These are phyloP conservation scores for Exophiala xenobiotica DNA, from an alignment of 2,329 filamentous ascomycete genomes.

Conservation along the genomic window DNA sequence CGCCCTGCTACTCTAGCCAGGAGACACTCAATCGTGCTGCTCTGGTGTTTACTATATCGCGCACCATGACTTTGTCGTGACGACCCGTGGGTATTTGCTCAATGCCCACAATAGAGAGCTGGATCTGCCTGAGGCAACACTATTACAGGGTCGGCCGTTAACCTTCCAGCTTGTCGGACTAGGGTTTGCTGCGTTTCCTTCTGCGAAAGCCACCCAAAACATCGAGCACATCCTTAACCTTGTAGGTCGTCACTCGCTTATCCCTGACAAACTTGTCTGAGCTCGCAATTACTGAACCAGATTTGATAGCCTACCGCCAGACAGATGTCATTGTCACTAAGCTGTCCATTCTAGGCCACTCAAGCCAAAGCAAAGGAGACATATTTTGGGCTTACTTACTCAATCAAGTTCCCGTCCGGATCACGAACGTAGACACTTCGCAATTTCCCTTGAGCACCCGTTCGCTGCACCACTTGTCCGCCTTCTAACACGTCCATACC, in stretches of 20 bases:
- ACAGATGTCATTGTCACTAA: background rate
- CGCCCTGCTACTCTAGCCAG: too few relatives aligned
- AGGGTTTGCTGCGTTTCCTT: too few relatives aligned
- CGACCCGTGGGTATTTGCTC: too few relatives aligned
- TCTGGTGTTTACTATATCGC: too few relatives aligned
- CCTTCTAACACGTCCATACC: slow-evolving; percentile 53
- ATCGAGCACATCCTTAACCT: background rate
- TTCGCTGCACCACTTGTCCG: slow-evolving; percentile 53
- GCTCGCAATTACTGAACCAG: background rate
- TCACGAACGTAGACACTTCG: slow-evolving; percentile 61
- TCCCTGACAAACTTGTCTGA: background rate
- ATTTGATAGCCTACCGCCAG: slow-evolving; percentile 13
- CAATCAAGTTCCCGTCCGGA: slow-evolving; percentile 62
- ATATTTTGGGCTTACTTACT: slow-evolving; percentile 46
- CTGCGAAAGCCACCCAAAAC: too few relatives aligned
- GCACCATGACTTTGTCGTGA: too few relatives aligned
- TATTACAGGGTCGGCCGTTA: too few relatives aligned
- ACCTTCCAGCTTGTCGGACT: too few relatives aligned
- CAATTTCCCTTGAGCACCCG: slow-evolving; percentile 56
- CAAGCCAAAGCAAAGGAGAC: background rate
- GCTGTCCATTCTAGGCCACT: background rate
- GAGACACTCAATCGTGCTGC: too few relatives aligned
- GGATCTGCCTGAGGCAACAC: too few relatives aligned
- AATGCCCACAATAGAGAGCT: too few relatives aligned
- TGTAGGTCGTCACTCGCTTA: background rate